Evolutionary conservation across 768 basidiomycete genomes (phyloP).

Genomic region (Mycena polygramma): DNA sequence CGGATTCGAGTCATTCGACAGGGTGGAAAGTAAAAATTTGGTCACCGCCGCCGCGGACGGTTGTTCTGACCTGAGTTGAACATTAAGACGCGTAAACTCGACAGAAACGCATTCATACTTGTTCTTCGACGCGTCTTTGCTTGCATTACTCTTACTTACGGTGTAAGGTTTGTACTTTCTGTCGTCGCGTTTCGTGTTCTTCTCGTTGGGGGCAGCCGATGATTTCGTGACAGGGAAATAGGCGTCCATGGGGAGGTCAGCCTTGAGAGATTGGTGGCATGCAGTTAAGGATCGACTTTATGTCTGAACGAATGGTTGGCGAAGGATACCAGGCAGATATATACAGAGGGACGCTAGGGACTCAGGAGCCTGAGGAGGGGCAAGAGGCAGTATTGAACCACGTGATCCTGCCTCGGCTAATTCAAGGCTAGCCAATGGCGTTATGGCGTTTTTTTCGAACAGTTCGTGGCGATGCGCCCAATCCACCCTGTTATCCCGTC

Average conservation of each 20-base stretch:
- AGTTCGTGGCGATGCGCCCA: slow-evolving; percentile 35
- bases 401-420: too few relatives aligned
- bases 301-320: slow-evolving; percentile 9
- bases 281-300: slow-evolving; percentile 26
- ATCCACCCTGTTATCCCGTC: slow-evolving; percentile 44
- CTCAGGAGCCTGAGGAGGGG: too few relatives aligned
- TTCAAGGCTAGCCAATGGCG: too few relatives aligned
- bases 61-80: slow-evolving; percentile 35
- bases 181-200: slow-evolving; percentile 33
- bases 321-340: slow-evolving; percentile 18
- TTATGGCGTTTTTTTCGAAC: neutral
- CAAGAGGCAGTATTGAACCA: too few relatives aligned
- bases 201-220: slow-evolving; percentile 26
- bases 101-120: slow-evolving; percentile 8
- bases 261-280: slow-evolving; percentile 13
- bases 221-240: slow-evolving; percentile 42
- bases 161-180: slow-evolving; percentile 36
- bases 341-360: slow-evolving; percentile 8
- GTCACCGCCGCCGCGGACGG: slow-evolving; percentile 63
- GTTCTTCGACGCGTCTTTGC: slow-evolving; percentile 33
- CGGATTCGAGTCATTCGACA: slow-evolving; percentile 77
- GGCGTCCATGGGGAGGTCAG: slow-evolving; percentile 38
- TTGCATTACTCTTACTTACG: slow-evolving; percentile 14
- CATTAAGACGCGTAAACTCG: slow-evolving; percentile 28
- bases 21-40: slow-evolving; percentile 70